Conservation (phyloP, 1,284 basidiomycete species). For the Apiotrichum laibachii region DNA sequence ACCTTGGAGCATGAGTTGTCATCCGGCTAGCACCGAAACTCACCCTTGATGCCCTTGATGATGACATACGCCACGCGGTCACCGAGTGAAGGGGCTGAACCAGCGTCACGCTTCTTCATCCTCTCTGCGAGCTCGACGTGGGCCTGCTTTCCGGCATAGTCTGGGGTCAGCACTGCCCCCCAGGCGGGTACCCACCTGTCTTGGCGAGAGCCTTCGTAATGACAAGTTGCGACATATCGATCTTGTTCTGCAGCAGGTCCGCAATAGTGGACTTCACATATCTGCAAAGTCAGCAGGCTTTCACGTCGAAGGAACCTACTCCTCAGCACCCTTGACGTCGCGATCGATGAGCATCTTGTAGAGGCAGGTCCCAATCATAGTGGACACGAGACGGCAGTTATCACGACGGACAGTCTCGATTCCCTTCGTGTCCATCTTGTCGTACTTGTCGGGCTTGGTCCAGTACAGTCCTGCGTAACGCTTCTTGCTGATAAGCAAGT, state of each 20-base stretch:
- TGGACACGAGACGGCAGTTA: constrained; percentile 91
- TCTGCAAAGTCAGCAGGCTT: constrained; percentile 51
- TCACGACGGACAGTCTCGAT: constrained; percentile 97
- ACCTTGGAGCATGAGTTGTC: constrained; percentile 54
- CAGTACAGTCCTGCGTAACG: constrained; percentile 94
- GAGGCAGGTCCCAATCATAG: constrained; percentile 92
- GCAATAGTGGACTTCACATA: constrained; percentile 90
- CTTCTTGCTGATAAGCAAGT: constrained; percentile 94
- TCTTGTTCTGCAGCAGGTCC: constrained; percentile 87
- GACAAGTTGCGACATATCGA: constrained; percentile 96
- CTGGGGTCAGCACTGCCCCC: constrained; percentile 9
- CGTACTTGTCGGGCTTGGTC: constrained; percentile 88
- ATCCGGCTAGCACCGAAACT: constrained; percentile 8
- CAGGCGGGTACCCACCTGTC: constrained; percentile 57
- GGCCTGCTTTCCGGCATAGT: constrained; percentile 70
- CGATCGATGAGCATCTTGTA: constrained; percentile 94
- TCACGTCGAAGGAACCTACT: constrained; percentile 56
- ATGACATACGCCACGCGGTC: constrained; percentile 98
- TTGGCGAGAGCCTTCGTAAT: constrained; percentile 95
- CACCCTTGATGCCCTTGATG: constrained; percentile 88
- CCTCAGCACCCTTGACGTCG: constrained; percentile 86
- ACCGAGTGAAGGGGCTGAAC: constrained; percentile 86
- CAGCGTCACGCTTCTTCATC: constrained; percentile 92
- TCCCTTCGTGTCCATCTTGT: constrained; percentile 98
- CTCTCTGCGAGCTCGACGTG: constrained; percentile 90